These are phyloP conservation scores for Raffaelea deltoideospora DNA, from an alignment of 2,329 filamentous ascomycete species.

Conservation along the genomic window DNA sequence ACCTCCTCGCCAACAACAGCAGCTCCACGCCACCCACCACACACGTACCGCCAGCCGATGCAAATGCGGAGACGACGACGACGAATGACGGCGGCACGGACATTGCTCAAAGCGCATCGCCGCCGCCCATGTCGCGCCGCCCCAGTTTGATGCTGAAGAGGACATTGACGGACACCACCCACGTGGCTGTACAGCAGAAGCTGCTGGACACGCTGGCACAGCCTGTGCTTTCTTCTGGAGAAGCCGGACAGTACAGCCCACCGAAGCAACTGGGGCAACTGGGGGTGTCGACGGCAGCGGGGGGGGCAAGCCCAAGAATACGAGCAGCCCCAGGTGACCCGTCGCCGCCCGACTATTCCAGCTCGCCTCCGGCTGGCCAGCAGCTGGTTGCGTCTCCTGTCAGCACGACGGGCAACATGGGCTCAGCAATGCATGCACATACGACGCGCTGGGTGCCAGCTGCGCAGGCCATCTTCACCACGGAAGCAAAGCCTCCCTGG, in stretches of 20 bases:
- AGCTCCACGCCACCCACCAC: not conserved
- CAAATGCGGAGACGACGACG: too few relatives aligned
- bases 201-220: constrained; percentile 73
- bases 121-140: constrained; percentile 42
- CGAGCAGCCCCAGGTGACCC: too few relatives aligned
- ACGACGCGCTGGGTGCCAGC: constrained; percentile 81
- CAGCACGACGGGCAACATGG: constrained; percentile 30
- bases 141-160: constrained; percentile 53
- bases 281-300: too few relatives aligned
- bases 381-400: constrained; percentile 24
- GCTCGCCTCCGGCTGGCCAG: constrained; percentile 1
- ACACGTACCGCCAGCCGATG: not conserved
- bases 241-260: too few relatives aligned
- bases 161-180: constrained; percentile 71
- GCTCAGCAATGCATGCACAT: constrained; percentile 63
- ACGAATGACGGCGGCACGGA: constrained; percentile 40
- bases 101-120: too few relatives aligned
- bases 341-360: too few relatives aligned
- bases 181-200: constrained; percentile 63
- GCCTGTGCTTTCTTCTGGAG: constrained; percentile 44
- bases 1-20: not conserved
- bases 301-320: too few relatives aligned
- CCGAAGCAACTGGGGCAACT: too few relatives aligned
- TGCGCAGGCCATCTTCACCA: constrained; percentile 94
- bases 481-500: constrained; percentile 80